Base-by-base conservation (phyloP, 2,329 filamentous ascomycete genomes). In the Cryphonectria naterciae region DNA sequence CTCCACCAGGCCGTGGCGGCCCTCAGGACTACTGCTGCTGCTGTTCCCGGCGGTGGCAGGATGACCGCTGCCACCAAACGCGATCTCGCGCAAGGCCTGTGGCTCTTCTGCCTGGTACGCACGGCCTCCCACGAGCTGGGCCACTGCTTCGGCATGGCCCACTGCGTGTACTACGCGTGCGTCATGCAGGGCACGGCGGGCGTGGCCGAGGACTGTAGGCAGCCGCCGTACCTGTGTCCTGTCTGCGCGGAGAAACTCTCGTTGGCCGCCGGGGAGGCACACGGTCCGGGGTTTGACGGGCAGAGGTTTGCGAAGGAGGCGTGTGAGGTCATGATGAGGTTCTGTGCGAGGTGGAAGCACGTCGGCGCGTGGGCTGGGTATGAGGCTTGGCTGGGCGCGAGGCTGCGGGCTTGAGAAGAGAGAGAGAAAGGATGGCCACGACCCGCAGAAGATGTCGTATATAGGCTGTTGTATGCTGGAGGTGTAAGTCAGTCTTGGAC, bases 101-200 rank as follows among this genome's bases (percentile, higher is more conserved):
- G 89, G 88, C 83, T 92, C 19, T 84, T 83, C 13, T 83, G 86
- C 15, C 77, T 88, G 2, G 88, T 83, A 67, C 85, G 85, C 65
- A 91, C 90, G 0, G 86, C 85, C 1, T 84, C 84, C 1, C 91
- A 93, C 76, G 91, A 93, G 75, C 78, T 93, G 0, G 88, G 89
- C 0, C 91, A 92, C 77, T 93, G 90, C 75, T 85, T 93, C 52
- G 88, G 87, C 0, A 82, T 93, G 19, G 90, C 79, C 10, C 91
- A 93, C 76, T 93, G 91, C 76, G 80, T 86, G 0, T 91, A 89
- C 75, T 91, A 88, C 74, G 88, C 89, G 0, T 92, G 89, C 74
- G 82, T 84, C 2, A 90, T 91, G 89, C 89, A 92, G 76, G 84
- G 86, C 5, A 89, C 87, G 0, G 84, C 85, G 0, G 82, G 84